A percentile compares a stretch with the other conserved stretches of the same genome.
Conservation (phyloP, 768 basidiomycete species). For the Leccinum fibrillosum region DNA sequence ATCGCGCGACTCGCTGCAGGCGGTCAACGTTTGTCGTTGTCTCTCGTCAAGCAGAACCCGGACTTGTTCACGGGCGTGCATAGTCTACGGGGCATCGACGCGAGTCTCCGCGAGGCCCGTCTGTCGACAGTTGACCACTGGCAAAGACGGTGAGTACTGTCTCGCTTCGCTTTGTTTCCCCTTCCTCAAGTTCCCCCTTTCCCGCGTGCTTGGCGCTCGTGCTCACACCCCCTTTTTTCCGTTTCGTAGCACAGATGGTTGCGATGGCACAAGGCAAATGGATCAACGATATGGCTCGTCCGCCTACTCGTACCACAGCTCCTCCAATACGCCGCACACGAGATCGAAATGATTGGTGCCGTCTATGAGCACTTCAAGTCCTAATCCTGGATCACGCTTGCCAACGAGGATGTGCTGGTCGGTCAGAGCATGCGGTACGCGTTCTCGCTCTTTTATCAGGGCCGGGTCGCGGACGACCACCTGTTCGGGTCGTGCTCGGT, state of each 20-base stretch:
- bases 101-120: conserved; percentile 26
- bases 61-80: conserved; percentile 31
- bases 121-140: conserved; percentile 15
- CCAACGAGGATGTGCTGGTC: conserved; percentile 12
- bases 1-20: conserved; percentile 24
- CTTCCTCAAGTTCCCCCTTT: no score
- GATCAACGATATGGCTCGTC: conserved; percentile 31
- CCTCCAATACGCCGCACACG: conserved; percentile 41
- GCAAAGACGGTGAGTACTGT: conserved; percentile 33
- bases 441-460: conserved; percentile 26
- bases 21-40: conserved; percentile 21
- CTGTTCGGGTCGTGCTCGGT: conserved; percentile 23
- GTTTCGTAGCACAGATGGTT: conserved; percentile 31
- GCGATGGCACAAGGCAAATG: conserved; percentile 33
- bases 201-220: no score
- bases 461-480: conserved; percentile 25
- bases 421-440: conserved; percentile 31
- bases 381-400: conserved; percentile 20
- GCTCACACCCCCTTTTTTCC: background rate
- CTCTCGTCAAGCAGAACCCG: conserved; percentile 22
- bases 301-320: conserved; percentile 36
- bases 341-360: conserved; percentile 37
- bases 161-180: background rate
- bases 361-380: conserved; percentile 35
- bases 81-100: conserved; percentile 34